A percentile compares a stretch with the other conserved stretches of the same genome.
These are phyloP conservation scores for Lindgomyces ingoldianus DNA, from an alignment of 495 filamentous ascomycete genomes.

Conservation along the genomic window DNA sequence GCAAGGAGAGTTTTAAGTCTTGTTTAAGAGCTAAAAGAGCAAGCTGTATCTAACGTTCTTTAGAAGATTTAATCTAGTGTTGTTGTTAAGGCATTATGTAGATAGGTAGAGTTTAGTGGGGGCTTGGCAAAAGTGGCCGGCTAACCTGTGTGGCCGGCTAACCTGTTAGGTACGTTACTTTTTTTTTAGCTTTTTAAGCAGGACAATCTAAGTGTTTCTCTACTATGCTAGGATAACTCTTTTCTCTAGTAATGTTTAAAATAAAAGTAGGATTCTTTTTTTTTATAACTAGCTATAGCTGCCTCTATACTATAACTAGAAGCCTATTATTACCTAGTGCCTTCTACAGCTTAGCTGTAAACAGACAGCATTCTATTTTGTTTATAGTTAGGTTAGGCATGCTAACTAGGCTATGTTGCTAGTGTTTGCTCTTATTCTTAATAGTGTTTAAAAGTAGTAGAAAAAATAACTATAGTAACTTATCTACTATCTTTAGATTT, in stretches of 20 bases:
- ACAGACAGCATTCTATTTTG: not conserved
- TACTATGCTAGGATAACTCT: not conserved
- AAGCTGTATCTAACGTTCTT: too few species aligned
- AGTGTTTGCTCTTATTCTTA: not conserved
- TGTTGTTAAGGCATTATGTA: too few species aligned
- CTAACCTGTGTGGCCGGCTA: too few species aligned
- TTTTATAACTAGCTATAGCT: not conserved
- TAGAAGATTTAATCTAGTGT: too few species aligned
- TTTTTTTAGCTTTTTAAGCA: not conserved
- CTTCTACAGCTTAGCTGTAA: not conserved
- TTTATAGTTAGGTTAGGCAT: not conserved
- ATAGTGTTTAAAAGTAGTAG: not conserved
- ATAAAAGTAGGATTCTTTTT: not conserved
- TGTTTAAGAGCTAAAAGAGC: too few species aligned
- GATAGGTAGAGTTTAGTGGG: too few species aligned
- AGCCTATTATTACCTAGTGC: not conserved
- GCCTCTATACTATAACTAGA: not conserved
- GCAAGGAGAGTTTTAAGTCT: too few species aligned
- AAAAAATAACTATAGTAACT: not conserved
- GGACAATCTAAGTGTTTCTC: not conserved
- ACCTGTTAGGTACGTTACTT: too few species aligned
- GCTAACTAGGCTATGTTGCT: not conserved
- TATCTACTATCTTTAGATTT: not conserved
- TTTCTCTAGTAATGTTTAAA: not conserved
- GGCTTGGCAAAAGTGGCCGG: too few species aligned